These are phyloP conservation scores for Fusarium sp. DNA, from an alignment of 2,329 filamentous ascomycete genomes.

Conservation along the genomic window DNA sequence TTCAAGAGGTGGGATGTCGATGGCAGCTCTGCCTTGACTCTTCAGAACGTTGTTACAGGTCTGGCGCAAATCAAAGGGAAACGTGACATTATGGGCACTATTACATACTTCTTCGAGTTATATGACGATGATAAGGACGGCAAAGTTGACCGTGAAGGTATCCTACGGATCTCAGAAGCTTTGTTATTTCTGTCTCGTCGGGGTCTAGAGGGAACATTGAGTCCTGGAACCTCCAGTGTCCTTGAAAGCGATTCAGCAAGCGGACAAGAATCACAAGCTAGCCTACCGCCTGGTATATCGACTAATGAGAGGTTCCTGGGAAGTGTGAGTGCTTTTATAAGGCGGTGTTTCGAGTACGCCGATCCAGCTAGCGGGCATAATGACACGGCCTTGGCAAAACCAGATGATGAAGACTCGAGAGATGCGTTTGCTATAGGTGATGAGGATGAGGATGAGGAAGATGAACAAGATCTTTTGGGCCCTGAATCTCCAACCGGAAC, in stretches of 20 bases:
- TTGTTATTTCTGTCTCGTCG: constrained; percentile 90
- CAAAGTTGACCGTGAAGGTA: constrained; percentile 93
- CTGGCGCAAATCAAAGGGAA: constrained; percentile 92
- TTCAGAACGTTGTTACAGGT: constrained; percentile 93
- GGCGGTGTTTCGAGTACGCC: constrained; percentile 96
- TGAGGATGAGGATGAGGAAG: constrained; percentile 79
- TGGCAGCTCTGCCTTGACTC: constrained; percentile 77
- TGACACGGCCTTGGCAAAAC: constrained; percentile 41
- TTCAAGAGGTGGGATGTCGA: constrained; percentile 91
- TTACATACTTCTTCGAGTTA: constrained; percentile 97
- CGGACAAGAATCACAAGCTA: constrained; percentile 48
- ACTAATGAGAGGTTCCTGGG: constrained; percentile 90
- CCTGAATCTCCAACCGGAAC: constrained; percentile 60
- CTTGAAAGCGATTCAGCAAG: constrained; percentile 53
- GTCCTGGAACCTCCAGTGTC: constrained; percentile 68
- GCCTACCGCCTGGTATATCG: constrained; percentile 61
- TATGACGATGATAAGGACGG: constrained; percentile 95
- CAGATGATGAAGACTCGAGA: constrained; percentile 40
- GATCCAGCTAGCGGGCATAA: constrained; percentile 78
- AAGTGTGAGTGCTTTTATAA: constrained; percentile 94
- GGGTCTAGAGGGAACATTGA: constrained; percentile 80
- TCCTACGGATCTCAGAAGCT: constrained; percentile 92
- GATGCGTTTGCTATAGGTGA: constrained; percentile 80
- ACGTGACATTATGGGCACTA: constrained; percentile 96
- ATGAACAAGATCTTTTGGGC: constrained; percentile 69